Evolutionary conservation across 2,329 filamentous ascomycete genomes (phyloP).

Genomic region (Apiospora malaysiana): DNA sequence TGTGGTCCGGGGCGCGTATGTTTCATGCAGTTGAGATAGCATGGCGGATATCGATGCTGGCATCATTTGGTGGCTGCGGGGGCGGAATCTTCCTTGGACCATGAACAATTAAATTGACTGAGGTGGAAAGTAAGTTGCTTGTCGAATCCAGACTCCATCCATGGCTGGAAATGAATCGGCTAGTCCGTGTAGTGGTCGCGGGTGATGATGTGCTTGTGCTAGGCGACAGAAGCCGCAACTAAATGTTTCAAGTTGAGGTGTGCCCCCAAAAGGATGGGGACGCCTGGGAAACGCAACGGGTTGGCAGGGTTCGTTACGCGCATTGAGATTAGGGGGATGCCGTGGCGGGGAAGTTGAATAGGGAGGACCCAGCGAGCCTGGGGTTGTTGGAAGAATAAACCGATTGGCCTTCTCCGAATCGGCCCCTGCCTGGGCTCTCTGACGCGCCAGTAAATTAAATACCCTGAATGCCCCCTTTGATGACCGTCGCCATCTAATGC

Average conservation of each 20-base stretch:
- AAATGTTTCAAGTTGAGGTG: background rate
- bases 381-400: background rate
- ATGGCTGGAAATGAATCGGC: conserved; percentile 3
- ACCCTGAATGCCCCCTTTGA: background rate
- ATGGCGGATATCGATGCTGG: background rate
- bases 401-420: background rate
- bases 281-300: background rate
- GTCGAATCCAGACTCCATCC: background rate
- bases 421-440: background rate
- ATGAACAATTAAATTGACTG: background rate
- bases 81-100: background rate
- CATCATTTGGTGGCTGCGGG: background rate
- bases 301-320: background rate
- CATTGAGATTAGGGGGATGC: conserved; percentile 4
- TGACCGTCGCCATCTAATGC: background rate
- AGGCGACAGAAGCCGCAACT: background rate
- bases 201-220: background rate
- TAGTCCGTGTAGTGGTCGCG: background rate
- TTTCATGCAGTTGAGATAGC: conserved; percentile 12
- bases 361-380: conserved; percentile 3
- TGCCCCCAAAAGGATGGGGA: background rate
- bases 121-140: background rate
- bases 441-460: background rate
- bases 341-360: conserved; percentile 2
- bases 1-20: conserved; percentile 1